Evolutionary conservation across 352 stramenopile genomes (phyloP), one percentile per base, ranked within the genome.

Genomic region (Globisporangium iwayamae): DNA sequence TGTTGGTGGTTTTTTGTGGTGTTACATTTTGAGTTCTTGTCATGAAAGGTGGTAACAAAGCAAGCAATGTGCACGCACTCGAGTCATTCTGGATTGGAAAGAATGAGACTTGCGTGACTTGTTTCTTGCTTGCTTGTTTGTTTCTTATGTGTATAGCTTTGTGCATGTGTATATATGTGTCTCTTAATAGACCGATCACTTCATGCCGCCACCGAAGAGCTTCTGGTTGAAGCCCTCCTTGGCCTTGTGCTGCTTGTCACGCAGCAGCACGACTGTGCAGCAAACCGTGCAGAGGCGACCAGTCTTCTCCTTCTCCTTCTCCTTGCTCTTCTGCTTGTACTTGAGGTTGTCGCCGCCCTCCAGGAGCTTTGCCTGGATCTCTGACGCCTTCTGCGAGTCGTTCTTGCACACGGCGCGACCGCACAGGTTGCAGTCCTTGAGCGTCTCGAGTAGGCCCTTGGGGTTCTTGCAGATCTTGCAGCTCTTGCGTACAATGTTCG

Each of bases 391-490:
- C 64, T 90, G 76, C 28, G 84, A 95, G 75, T 83, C 90, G 65
- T 86, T 92, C 70, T 91, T 91, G 73, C 86, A 95, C 30, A 91
- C 78, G 0, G 80, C 72, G 51, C 86, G 86, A 20, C 83, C 85
- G 32, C 86, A 95, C 13, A 95, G 71, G 43, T 75, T 78, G 68
- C 86, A 95, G 66, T 93, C 84, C 47, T 74, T 78, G 22, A 90
- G 70, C 59, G 84, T 75, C 54, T 95, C 86, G 52, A 95, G 74
- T 54, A 92, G 38, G 0, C 83, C 82, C 60, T 89, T 90, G 2
- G 84, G 79, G 43, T 86, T 79, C 68, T 91, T 91, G 71, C 86
- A 95, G 50, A 93, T 82, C 74, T 95, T 91, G 81, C 85, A 94
- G 45, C 65, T 77, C 41, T 79, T 83, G 32, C 81, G 84, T 55